Percentiles rank a stretch among this genome's conserved stretches.
phyloP scores from a whole-genome alignment of 352 stramenopile genomes.

The Phytophthora pini region DNA sequence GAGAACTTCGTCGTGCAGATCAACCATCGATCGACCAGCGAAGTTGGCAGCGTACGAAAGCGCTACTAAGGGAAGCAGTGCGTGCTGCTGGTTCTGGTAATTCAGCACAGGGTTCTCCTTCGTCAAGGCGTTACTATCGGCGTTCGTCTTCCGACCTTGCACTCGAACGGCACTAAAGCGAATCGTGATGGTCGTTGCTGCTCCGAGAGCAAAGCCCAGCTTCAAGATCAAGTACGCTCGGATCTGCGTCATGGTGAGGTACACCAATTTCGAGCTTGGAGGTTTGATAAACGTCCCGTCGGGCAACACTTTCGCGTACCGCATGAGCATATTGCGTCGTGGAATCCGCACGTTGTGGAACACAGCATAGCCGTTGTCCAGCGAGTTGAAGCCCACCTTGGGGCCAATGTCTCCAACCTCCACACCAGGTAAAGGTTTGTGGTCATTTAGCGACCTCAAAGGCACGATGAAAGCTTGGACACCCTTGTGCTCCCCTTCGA shows the following conservation, averaged over 20 bases:
- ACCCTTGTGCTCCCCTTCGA: slow-evolving; percentile 13
- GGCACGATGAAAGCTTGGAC: slow-evolving; percentile 27
- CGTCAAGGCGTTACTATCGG: slow-evolving; percentile 20
- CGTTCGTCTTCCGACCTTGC: slow-evolving; percentile 36
- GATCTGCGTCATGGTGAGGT: slow-evolving; percentile 56
- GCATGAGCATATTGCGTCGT: slow-evolving; percentile 22
- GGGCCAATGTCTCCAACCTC: slow-evolving; percentile 21
- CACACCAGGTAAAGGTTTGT: slow-evolving; percentile 12
- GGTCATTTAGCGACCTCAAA: slow-evolving; percentile 18
- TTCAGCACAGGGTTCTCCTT: slow-evolving; percentile 52
- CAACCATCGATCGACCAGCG: slow-evolving; percentile 17
- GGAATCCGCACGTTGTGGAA: slow-evolving; percentile 20
- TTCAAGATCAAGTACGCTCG: slow-evolving; percentile 35
- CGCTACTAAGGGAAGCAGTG: slow-evolving; percentile 43
- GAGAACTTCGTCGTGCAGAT: slow-evolving; percentile 21
- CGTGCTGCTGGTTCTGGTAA: slow-evolving; percentile 57
- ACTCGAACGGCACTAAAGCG: slow-evolving; percentile 54
- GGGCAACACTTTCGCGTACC: slow-evolving; percentile 40
- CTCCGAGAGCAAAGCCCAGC: slow-evolving; percentile 15
- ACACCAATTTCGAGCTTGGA: slow-evolving; percentile 64
- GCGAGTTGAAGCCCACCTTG: slow-evolving; percentile 21
- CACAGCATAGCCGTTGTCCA: slow-evolving; percentile 23
- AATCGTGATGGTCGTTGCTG: slow-evolving; percentile 48
- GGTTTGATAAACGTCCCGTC: slow-evolving; percentile 61
- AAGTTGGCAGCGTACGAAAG: slow-evolving; percentile 29